These are phyloP conservation scores for Penicillium lagena DNA, from an alignment of 495 filamentous ascomycete species.

Conservation along the genomic window DNA sequence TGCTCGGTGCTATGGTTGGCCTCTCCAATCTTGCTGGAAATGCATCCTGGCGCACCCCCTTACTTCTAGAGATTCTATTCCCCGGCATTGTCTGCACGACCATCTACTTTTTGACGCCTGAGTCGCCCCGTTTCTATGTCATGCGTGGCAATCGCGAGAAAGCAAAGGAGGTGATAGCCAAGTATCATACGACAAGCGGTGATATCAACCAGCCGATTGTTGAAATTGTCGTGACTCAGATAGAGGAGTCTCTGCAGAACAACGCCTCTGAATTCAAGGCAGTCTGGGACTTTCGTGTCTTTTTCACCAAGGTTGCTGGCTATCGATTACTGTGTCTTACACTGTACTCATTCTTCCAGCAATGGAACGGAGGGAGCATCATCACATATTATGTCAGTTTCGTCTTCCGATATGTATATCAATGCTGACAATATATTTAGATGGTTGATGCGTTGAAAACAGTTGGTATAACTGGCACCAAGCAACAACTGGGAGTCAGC, in stretches of 20 bases:
- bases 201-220: slow-evolving; percentile 33
- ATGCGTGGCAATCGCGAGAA: slow-evolving; percentile 27
- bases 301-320: slow-evolving; percentile 27
- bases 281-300: slow-evolving; percentile 34
- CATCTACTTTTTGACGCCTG: slow-evolving; percentile 32
- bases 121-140: slow-evolving; percentile 37
- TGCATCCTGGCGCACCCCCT: slow-evolving; percentile 28
- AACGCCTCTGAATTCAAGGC: slow-evolving; percentile 16
- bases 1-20: slow-evolving; percentile 31
- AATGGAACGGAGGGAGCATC: slow-evolving; percentile 39
- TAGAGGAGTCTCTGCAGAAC: slow-evolving; percentile 31
- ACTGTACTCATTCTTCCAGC: slow-evolving; percentile 37
- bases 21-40: slow-evolving; percentile 20
- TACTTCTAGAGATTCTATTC: slow-evolving; percentile 32
- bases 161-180: slow-evolving; percentile 28
- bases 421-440: slow-evolving; percentile 10
- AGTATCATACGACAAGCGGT: slow-evolving; percentile 31
- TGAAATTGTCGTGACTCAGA: slow-evolving; percentile 30
- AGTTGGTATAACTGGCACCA: slow-evolving; percentile 22
- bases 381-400: slow-evolving; percentile 31
- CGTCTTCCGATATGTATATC: not conserved
- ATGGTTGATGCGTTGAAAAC: slow-evolving; percentile 31
- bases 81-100: slow-evolving; percentile 30
- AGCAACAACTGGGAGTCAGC: slow-evolving; percentile 27
- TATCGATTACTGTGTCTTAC: slow-evolving; percentile 30